Conservation (phyloP, 805 yeast genomes). For the Kodamaea lidongshanica region DNA sequence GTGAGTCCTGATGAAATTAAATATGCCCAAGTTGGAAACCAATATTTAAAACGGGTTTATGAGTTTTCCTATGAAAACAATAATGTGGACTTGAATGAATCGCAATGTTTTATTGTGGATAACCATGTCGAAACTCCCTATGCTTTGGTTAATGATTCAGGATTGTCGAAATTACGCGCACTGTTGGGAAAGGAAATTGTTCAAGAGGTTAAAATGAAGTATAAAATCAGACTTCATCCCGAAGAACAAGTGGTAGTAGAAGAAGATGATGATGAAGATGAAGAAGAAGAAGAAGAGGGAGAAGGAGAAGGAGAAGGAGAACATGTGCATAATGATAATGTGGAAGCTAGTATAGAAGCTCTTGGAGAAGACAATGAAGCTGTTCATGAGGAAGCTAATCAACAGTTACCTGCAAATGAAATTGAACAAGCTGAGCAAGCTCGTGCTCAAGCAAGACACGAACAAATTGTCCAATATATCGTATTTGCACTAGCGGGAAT, state of each 20-base stretch:
- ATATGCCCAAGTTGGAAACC: no score
- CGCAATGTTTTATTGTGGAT: constrained; percentile 40
- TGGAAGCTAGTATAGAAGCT: no score
- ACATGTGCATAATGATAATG: no score
- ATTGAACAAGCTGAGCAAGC: not conserved
- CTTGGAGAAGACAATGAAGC: not conserved
- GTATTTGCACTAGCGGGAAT: constrained; percentile 1
- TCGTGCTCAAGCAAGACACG: not conserved
- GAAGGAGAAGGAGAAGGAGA: constrained; percentile 1
- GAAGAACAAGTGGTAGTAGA: not conserved
- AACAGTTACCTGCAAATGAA: not conserved
- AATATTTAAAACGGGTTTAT: constrained; percentile 19
- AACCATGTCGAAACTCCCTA: constrained; percentile 29
- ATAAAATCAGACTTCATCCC: not conserved
- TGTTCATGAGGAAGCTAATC: not conserved
- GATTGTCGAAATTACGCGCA: constrained; percentile 21
- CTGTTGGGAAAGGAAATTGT: constrained; percentile 3
- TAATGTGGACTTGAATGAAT: constrained; percentile 24
- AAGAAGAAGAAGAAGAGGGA: not conserved
- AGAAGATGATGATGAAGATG: not conserved
- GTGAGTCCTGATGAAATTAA: no score
- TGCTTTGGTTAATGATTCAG: constrained; percentile 33
- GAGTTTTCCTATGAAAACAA: constrained; percentile 15
- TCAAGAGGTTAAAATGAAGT: constrained; percentile 1
- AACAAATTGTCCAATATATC: not conserved